Conservation (phyloP, 805 yeast species). For the Nakazawaea siamensis region DNA sequence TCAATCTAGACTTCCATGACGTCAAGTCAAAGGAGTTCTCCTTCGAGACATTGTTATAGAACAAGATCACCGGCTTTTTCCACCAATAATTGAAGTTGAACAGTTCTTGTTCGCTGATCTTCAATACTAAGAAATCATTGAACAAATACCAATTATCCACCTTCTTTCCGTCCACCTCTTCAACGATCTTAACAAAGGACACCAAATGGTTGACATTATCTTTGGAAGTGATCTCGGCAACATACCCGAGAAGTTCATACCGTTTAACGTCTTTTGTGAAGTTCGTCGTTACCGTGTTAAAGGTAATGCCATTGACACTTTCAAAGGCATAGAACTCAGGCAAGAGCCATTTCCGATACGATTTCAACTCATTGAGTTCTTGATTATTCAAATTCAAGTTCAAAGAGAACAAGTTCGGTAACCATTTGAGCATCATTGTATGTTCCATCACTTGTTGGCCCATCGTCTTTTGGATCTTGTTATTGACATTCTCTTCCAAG, state of each 20-base stretch:
- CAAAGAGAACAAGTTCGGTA: conserved; percentile 60
- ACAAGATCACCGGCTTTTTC: conserved; percentile 73
- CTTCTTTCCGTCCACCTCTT: conserved; percentile 16
- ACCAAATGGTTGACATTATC: conserved; percentile 56
- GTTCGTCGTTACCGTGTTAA: conserved; percentile 26
- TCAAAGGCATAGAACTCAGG: conserved; percentile 47
- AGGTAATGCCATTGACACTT: conserved; percentile 27
- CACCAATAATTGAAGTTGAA: conserved; percentile 64
- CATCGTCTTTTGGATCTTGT: conserved; percentile 38
- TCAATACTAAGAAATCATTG: conserved; percentile 84
- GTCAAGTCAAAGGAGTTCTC: conserved; percentile 34
- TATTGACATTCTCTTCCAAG: conserved; percentile 54
- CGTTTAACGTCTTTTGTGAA: conserved; percentile 21
- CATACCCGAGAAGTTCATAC: conserved; percentile 62
- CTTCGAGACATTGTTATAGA: conserved; percentile 49
- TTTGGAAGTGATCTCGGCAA: conserved; percentile 55
- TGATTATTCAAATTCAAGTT: conserved; percentile 48
- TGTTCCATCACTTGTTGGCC: conserved; percentile 48
- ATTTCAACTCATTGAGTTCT: conserved; percentile 44
- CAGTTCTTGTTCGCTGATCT: conserved; percentile 70
- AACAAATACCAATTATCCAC: conserved; percentile 64
- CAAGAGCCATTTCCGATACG: conserved; percentile 49
- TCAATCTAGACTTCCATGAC: conserved; percentile 43
- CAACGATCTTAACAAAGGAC: conserved; percentile 42
- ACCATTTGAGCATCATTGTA: conserved; percentile 36